phyloP scores from a whole-genome alignment of 768 basidiomycete genomes.

The Brasilioporus rufonigricans region DNA sequence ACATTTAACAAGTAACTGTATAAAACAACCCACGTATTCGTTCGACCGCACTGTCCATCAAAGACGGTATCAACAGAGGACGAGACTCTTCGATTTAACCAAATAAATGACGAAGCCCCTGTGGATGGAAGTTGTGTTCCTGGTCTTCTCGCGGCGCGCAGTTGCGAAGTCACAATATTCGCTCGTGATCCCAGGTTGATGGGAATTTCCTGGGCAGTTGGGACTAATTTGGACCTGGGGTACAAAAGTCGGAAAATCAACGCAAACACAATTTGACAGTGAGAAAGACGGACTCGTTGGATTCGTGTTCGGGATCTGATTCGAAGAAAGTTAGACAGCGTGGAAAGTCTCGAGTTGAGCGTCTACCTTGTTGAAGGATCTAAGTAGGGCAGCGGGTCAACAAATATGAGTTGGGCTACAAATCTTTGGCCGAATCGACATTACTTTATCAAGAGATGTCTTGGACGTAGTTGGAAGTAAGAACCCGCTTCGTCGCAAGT shows the following conservation, averaged over 20 bases:
- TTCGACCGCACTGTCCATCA: slow-evolving; percentile 12
- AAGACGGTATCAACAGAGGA: not conserved
- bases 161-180: not conserved
- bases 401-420: not conserved
- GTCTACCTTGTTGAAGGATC: not conserved
- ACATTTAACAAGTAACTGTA: not conserved
- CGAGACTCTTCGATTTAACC: not conserved
- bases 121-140: not conserved
- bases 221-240: not conserved
- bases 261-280: not conserved
- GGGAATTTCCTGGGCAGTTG: not conserved
- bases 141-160: not conserved
- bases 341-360: not conserved
- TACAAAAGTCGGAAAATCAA: not conserved
- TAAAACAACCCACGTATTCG: slow-evolving; percentile 9
- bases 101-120: not conserved
- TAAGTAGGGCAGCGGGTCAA: not conserved
- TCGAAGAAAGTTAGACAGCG: not conserved
- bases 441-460: not conserved
- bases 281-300: not conserved
- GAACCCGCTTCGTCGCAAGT: no score
- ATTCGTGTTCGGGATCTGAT: not conserved
- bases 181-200: not conserved
- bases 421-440: not conserved
- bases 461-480: no score